Percentiles rank a stretch among this genome's conserved stretches.
phyloP scores from a whole-genome alignment of 805 yeast genomes.

The Wickerhamomyces hampshirensis region DNA sequence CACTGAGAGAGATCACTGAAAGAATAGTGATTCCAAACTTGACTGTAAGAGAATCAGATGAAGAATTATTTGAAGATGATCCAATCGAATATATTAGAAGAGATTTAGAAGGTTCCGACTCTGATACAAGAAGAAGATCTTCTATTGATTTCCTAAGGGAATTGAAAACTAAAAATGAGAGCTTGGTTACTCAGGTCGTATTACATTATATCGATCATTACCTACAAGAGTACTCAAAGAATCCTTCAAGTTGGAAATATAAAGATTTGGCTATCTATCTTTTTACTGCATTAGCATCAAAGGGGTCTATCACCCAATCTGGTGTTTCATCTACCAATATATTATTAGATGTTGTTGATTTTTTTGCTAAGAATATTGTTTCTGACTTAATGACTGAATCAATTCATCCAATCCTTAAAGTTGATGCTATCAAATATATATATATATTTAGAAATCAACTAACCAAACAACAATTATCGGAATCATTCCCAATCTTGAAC shows the following conservation, averaged over 20 bases:
- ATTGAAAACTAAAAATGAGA: constrained; percentile 73
- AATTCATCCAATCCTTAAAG: constrained; percentile 73
- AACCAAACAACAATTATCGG: constrained; percentile 75
- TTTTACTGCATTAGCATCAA: constrained; percentile 86
- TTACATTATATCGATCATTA: constrained; percentile 67
- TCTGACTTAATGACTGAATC: constrained; percentile 62
- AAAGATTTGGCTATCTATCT: constrained; percentile 85
- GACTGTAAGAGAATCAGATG: constrained; percentile 79
- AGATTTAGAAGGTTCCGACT: constrained; percentile 92
- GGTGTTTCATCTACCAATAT: constrained; percentile 88
- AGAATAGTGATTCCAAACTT: constrained; percentile 87
- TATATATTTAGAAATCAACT: constrained; percentile 89
- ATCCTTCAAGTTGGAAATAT: constrained; percentile 64
- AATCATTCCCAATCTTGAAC: constrained; percentile 75
- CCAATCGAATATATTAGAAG: constrained; percentile 90
- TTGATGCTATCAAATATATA: constrained; percentile 90
- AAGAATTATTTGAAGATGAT: constrained; percentile 93
- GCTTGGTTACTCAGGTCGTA: constrained; percentile 67
- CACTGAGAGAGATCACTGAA: constrained; percentile 71
- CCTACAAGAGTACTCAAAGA: constrained; percentile 43
- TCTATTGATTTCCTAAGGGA: constrained; percentile 91
- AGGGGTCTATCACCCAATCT: constrained; percentile 78
- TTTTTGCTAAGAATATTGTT: constrained; percentile 77
- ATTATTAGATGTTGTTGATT: constrained; percentile 79
- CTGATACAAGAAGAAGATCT: constrained; percentile 86